A percentile compares a stretch with the other conserved stretches of the same genome.
Conservation (phyloP, 257 asterid species). For the Solanum boliviense region DNA sequence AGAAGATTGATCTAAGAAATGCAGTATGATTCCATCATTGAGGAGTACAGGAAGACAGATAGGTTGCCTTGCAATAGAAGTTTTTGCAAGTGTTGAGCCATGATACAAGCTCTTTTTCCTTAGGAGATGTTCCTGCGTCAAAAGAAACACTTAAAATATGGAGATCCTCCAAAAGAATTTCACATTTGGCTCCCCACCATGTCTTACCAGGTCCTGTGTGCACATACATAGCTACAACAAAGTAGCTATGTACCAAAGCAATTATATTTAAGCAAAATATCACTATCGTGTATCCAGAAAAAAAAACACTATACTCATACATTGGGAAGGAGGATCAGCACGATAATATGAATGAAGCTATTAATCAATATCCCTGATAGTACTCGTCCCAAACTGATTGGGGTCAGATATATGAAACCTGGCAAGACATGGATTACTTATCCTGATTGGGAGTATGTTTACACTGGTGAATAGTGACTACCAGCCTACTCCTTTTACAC, state of each 20-base stretch:
- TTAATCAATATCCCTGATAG: background rate
- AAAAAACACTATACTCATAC: background rate
- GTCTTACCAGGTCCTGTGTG: background rate
- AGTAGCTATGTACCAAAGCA: background rate
- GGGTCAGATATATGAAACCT: background rate
- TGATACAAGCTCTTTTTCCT: constrained; percentile 54
- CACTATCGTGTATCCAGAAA: background rate
- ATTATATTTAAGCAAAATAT: background rate
- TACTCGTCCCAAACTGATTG: background rate
- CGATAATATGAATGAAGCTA: background rate
- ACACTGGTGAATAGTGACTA: background rate
- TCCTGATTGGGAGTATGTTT: background rate
- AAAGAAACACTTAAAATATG: constrained; percentile 60
- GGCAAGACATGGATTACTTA: background rate
- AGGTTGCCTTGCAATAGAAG: constrained; percentile 60
- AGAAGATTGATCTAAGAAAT: constrained; percentile 38
- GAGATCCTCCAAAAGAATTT: constrained; percentile 21
- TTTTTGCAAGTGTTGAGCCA: constrained; percentile 57
- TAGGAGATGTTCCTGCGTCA: constrained; percentile 75
- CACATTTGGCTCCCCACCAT: constrained; percentile 3
- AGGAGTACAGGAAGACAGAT: constrained; percentile 61
- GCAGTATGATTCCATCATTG: constrained; percentile 60
- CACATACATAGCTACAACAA: background rate
- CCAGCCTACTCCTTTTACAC: background rate
- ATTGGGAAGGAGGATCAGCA: background rate